phyloP scores from a whole-genome alignment of 345 rosid genomes.

The Syzygium aqueum region DNA sequence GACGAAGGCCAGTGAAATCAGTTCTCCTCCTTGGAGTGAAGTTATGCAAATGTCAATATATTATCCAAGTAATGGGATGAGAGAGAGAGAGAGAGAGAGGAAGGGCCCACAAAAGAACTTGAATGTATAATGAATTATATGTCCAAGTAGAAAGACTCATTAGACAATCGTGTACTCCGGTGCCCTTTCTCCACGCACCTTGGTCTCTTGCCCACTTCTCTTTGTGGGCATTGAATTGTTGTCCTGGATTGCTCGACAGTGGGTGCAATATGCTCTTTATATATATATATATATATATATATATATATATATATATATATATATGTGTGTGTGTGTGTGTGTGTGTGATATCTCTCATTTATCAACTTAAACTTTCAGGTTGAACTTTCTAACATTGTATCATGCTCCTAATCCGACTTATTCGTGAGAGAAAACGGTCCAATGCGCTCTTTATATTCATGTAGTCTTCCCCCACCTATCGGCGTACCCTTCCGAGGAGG shows the following conservation, averaged over 20 bases:
- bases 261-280: no score
- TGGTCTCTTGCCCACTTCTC: not conserved
- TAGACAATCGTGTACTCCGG: not conserved
- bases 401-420: not conserved
- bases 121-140: not conserved
- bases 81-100: not conserved
- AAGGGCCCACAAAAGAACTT: not conserved
- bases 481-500: not conserved
- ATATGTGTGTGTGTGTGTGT: no score
- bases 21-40: not conserved
- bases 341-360: rapidly evolving
- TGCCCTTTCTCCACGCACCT: not conserved
- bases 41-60: not conserved
- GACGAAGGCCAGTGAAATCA: not conserved
- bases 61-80: not conserved
- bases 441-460: not conserved
- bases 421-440: not conserved
- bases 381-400: not conserved
- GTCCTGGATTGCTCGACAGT: rapidly evolving
- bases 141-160: not conserved
- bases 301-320: no score
- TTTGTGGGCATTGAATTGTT: not conserved
- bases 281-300: no score
- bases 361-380: not conserved
- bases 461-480: not conserved